Evolutionary conservation across 2,329 filamentous ascomycete species (phyloP).

Genomic region (Penicillium sp.): DNA sequence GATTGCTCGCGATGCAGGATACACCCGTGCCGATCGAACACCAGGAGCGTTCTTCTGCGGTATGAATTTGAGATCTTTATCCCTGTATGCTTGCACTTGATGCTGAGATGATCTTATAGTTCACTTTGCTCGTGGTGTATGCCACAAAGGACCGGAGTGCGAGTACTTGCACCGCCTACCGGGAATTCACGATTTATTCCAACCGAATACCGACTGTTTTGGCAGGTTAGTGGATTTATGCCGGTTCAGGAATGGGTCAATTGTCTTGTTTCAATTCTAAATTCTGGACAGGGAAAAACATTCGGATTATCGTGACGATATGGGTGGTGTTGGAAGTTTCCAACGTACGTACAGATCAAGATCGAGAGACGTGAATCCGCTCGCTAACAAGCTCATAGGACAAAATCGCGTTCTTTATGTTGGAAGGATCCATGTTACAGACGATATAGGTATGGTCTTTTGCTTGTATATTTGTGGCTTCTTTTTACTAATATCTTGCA

Average conservation of each 20-base stretch:
- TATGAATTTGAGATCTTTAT: slow-evolving; percentile 52
- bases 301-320: slow-evolving; percentile 46
- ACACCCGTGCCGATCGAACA: slow-evolving; percentile 76
- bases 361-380: not conserved
- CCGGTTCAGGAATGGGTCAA: not conserved
- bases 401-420: slow-evolving; percentile 95
- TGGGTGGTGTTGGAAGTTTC: slow-evolving; percentile 95
- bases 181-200: slow-evolving; percentile 84
- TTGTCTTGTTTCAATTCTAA: slow-evolving; percentile 1
- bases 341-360: slow-evolving; percentile 47
- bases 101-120: slow-evolving; percentile 7
- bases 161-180: slow-evolving; percentile 91
- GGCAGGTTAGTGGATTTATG: slow-evolving; percentile 56
- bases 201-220: slow-evolving; percentile 93
- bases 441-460: slow-evolving; percentile 68
- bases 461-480: not conserved
- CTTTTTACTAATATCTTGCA: not conserved
- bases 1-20: slow-evolving; percentile 76
- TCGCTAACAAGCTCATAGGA: slow-evolving; percentile 49
- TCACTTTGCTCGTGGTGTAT: slow-evolving; percentile 24
- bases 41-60: slow-evolving; percentile 84
- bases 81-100: not conserved
- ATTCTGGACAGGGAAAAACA: slow-evolving; percentile 18
- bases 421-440: slow-evolving; percentile 89
- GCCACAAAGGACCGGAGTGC: slow-evolving; percentile 86